Conservation (phyloP, 371 early-diverging fungal species). For the Mortierella sp. region DNA sequence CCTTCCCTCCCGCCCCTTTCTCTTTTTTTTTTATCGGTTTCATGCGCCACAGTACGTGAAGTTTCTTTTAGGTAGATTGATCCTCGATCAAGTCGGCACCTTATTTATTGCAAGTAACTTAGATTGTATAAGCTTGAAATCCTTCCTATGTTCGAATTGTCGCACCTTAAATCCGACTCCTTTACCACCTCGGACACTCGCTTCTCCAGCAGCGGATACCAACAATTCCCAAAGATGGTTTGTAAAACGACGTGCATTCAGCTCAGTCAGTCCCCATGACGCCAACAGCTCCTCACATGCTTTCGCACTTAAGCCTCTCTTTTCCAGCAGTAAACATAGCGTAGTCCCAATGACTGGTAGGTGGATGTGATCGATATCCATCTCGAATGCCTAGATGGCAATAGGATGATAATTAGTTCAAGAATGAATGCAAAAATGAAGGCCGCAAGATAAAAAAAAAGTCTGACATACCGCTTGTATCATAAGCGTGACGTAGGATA, state of each 20-base stretch:
- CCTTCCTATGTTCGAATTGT: constrained; percentile 19
- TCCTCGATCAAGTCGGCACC: not conserved
- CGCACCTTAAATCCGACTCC: constrained; percentile 31
- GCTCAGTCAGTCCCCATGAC: constrained; percentile 37
- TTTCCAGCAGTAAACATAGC: constrained; percentile 25
- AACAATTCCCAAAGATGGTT: constrained; percentile 46
- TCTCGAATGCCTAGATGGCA: constrained; percentile 33
- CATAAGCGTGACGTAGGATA: constrained; percentile 42
- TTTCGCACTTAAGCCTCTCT: constrained; percentile 21
- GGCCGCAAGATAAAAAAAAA: not conserved
- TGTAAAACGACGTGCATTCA: constrained; percentile 46
- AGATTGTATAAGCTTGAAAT: constrained; percentile 12
- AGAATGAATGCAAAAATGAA: too few species aligned
- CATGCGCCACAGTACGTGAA: too few species aligned
- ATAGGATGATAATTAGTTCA: not conserved
- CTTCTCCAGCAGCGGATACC: constrained; percentile 49
- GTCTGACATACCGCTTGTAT: constrained; percentile 45
- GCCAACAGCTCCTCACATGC: constrained; percentile 30
- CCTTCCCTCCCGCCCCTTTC: too few species aligned
- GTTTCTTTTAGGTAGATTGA: too few species aligned
- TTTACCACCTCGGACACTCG: constrained; percentile 15
- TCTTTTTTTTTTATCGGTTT: too few species aligned
- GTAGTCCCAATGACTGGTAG: constrained; percentile 36
- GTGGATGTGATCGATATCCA: constrained; percentile 21
- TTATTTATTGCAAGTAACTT: constrained; percentile 15